Percentiles rank a stretch among this genome's conserved stretches.
phyloP scores from a whole-genome alignment of 2,329 filamentous ascomycete genomes.

The Pseudocercospora eumusae region DNA sequence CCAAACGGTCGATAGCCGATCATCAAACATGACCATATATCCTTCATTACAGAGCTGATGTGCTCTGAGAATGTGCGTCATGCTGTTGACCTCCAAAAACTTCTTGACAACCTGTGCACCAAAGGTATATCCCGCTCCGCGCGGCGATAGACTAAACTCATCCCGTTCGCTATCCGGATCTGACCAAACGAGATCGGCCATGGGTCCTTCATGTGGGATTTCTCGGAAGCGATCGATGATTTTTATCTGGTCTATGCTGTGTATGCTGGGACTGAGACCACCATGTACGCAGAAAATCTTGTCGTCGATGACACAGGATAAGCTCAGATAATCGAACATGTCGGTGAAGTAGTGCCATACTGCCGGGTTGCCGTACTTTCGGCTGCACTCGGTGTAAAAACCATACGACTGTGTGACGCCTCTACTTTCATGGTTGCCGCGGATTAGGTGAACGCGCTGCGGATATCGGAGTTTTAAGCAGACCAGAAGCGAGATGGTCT shows the following conservation, averaged over 20 bases:
- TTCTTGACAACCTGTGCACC: conserved; percentile 98
- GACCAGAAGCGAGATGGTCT: conserved; percentile 96
- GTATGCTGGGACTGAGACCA: conserved; percentile 71
- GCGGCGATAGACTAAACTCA: conserved; percentile 90
- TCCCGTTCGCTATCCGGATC: conserved; percentile 97
- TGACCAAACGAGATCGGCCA: conserved; percentile 99
- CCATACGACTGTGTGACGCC: conserved; percentile 98
- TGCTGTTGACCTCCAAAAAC: conserved; percentile 93
- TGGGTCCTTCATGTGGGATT: conserved; percentile 96
- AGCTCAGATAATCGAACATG: conserved; percentile 98
- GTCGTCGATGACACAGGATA: conserved; percentile 97
- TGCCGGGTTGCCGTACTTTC: conserved; percentile 97
- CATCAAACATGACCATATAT: conserved; percentile 94
- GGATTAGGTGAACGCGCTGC: conserved; percentile 90
- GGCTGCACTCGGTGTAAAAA: conserved; percentile 96
- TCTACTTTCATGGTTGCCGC: conserved; percentile 95
- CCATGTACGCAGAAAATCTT: conserved; percentile 99
- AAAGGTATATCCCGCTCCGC: conserved; percentile 95
- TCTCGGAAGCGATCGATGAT: conserved; percentile 98
- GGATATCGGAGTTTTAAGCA: conserved; percentile 97
- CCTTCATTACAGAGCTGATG: conserved; percentile 98
- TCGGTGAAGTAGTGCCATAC: conserved; percentile 99
- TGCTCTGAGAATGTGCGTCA: conserved; percentile 96
- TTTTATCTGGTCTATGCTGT: conserved; percentile 99
- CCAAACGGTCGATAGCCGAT: conserved; percentile 94